Base-by-base conservation (phyloP, 352 stramenopile species). In the Elongisporangium undulatum region DNA sequence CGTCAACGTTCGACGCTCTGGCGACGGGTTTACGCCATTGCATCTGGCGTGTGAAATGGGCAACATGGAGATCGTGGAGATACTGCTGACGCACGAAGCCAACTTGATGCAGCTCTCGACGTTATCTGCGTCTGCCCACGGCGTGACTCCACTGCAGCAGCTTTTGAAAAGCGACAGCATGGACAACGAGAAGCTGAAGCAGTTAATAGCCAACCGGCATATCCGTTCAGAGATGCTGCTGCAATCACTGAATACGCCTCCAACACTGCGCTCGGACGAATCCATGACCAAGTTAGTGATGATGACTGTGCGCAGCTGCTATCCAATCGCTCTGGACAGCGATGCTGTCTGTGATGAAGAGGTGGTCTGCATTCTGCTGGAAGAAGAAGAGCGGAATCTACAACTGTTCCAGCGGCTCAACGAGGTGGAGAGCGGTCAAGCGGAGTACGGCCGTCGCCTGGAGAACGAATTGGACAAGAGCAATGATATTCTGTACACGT, bases 21-120 rank as follows among this genome's bases (percentile, higher is more conserved):
- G 79, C 12, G 79, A 89, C 59, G 76, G 81, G 1, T 90, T 85
- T 55, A 84, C 81, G 6, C 78, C 81, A 8, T 55, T 90, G 24
- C 81, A 90, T 64, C 49, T 90, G n/a, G 81, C 75, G 4, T 89
- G 78, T 16, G 62, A 86, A 57, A 72, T 85, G 57, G 63, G 69
- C 13, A 73, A 86, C 58, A 63, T 87, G 58, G 68, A 71, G 20
- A 68, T 89, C 5, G 62, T 82, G 23, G 68, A 67, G 34, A 17
- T 87, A 0, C 57, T 93, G 15, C 59, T 91, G 0, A 68, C 80
- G 4, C 69, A 85, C 10, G 77, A 71, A 3, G 79, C 78, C 0
- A 82, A 72, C 19, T 54, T 90, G 16, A 65, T 79, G 24, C 76
- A 85, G 24, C 53, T 78, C 49, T 87, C 77, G 39, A 85, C 72